phyloP scores from a whole-genome alignment of 345 rosid genomes.

The Gossypium mustelinum region DNA sequence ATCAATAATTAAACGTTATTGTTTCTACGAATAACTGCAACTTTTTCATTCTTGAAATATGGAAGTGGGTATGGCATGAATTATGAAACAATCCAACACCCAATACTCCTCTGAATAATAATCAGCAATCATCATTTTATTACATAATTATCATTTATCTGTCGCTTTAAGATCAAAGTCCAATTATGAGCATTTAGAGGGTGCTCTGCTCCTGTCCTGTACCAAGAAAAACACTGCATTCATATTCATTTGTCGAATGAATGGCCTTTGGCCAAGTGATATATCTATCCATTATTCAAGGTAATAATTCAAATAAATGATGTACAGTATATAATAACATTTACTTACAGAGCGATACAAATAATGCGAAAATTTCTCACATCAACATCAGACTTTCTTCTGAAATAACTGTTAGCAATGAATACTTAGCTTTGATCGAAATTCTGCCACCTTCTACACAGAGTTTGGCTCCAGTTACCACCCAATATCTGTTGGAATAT shows the following conservation, averaged over 20 bases:
- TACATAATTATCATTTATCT: background rate
- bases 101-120: no score
- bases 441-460: slow-evolving; percentile 69
- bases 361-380: slow-evolving; percentile 23
- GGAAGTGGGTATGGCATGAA: no score
- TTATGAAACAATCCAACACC: no score
- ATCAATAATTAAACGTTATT: background rate
- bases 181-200: background rate
- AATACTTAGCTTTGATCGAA: slow-evolving; percentile 74
- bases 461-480: slow-evolving; percentile 90
- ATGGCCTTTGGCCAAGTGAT: background rate
- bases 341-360: slow-evolving; percentile 20
- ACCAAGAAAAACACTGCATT: background rate
- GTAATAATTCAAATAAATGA: slow-evolving; percentile 5
- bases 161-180: background rate
- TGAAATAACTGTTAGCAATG: slow-evolving; percentile 68
- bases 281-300: background rate
- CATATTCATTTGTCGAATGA: background rate
- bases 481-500: no score
- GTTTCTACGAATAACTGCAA: no score
- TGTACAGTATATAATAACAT: slow-evolving; percentile 15
- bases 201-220: background rate
- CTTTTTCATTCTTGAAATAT: no score
- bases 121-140: no score
- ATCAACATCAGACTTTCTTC: slow-evolving; percentile 66